These are phyloP conservation scores for Saccharomycopsis crataegensis DNA, from an alignment of 1,139 yeast species.

Conservation along the genomic window DNA sequence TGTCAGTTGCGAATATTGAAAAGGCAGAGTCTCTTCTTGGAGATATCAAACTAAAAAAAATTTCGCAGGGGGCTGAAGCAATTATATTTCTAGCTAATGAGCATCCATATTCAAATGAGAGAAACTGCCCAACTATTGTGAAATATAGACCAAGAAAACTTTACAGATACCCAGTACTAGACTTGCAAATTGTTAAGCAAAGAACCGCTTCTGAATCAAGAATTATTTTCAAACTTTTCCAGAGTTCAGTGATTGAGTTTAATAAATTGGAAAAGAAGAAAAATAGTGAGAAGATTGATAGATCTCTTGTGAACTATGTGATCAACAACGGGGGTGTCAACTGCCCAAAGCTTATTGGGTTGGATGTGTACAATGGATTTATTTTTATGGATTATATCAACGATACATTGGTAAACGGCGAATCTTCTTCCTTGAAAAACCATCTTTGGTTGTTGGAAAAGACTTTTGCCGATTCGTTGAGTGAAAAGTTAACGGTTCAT, in stretches of 20 bases:
- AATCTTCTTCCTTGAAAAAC: conserved; percentile 51
- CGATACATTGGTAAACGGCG: conserved; percentile 38
- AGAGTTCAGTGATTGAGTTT: conserved; percentile 16
- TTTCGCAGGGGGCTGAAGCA: conserved; percentile 97
- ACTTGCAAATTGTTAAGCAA: conserved; percentile 64
- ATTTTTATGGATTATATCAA: conserved; percentile 87
- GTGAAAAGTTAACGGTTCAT: conserved; percentile 2
- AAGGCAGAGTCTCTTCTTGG: conserved; percentile 8
- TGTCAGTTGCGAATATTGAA: conserved; percentile 8
- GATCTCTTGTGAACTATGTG: not conserved
- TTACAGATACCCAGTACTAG: conserved; percentile 82
- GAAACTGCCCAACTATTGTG: conserved; percentile 43
- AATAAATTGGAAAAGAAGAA: conserved; percentile 5
- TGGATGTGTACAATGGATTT: conserved; percentile 71
- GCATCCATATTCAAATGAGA: conserved; percentile 50
- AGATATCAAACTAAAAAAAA: conserved; percentile 18
- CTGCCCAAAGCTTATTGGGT: conserved; percentile 63
- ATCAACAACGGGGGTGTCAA: conserved; percentile 40
- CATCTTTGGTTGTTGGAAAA: conserved; percentile 60
- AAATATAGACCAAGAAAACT: conserved; percentile 86
- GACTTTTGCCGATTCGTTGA: conserved; percentile 24
- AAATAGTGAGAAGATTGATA: not conserved
- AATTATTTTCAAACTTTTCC: conserved; percentile 53
- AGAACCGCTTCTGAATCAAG: conserved; percentile 84
- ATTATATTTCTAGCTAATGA: conserved; percentile 55